A percentile compares a stretch with the other conserved stretches of the same genome.
phyloP scores from a whole-genome alignment of 208 protist genomes.

The Trypanosoma rangeli region DNA sequence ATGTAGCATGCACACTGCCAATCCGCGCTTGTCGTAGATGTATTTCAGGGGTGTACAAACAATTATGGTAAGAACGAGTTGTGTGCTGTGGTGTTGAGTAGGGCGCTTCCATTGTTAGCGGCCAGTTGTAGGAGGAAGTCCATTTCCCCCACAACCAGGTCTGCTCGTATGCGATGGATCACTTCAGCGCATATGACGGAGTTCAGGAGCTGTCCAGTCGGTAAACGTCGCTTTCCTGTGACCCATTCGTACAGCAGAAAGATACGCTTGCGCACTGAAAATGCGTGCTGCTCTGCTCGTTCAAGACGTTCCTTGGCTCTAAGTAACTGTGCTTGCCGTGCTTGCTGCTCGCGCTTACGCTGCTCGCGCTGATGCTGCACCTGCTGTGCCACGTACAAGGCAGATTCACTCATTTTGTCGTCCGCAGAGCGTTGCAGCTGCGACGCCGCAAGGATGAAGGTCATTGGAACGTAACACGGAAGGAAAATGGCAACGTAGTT shows the following conservation, averaged over 20 bases:
- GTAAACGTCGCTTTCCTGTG: not conserved
- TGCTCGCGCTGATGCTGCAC: not conserved
- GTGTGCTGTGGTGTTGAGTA: not conserved
- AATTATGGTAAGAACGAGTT: not conserved
- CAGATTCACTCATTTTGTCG: not conserved
- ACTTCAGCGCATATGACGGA: conserved; percentile 1
- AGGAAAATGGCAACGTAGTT: not conserved
- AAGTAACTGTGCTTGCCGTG: not conserved
- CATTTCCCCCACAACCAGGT: conserved; percentile 5
- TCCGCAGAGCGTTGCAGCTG: not conserved
- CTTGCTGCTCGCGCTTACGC: not conserved
- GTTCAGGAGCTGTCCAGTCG: not conserved
- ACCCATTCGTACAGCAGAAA: conserved; percentile 16
- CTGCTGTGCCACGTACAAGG: not conserved
- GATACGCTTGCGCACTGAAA: conserved; percentile 19
- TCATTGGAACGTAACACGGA: not conserved
- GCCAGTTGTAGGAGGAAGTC: conserved; percentile 8
- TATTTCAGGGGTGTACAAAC: not conserved
- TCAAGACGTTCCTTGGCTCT: conserved; percentile 1
- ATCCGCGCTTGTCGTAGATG: too few relatives aligned
- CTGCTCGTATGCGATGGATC: conserved; percentile 10
- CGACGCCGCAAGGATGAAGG: not conserved
- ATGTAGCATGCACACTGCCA: too few relatives aligned
- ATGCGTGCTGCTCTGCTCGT: conserved; percentile 9
- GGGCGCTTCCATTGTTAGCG: not conserved